A percentile compares a stretch with the other conserved stretches of the same genome.
Evolutionary conservation across 1,139 yeast species (phyloP).

Genomic region (Hyphopichia fennica): DNA sequence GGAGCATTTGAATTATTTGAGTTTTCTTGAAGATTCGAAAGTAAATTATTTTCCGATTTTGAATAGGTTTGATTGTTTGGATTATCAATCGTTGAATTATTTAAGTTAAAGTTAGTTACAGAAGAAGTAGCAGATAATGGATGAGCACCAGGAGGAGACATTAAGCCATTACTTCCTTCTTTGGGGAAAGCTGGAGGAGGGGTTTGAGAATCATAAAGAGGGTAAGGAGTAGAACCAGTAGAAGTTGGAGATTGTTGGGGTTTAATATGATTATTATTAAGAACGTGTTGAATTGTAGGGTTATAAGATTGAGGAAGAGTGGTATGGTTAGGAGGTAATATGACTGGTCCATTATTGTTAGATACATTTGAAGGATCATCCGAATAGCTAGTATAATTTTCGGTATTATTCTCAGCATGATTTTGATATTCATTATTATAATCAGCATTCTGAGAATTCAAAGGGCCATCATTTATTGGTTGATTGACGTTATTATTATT

Average conservation of each 20-base stretch:
- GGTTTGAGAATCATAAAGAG: conserved; percentile 15
- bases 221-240: conserved; percentile 8
- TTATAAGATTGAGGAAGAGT: neutral
- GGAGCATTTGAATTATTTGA: neutral
- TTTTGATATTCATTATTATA: neutral
- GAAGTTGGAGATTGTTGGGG: conserved; percentile 1
- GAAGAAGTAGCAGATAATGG: conserved; percentile 41
- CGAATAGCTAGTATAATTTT: neutral
- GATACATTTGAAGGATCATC: no score
- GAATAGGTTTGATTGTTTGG: conserved; percentile 14
- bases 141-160: conserved; percentile 25
- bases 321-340: no score
- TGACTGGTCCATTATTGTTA: no score
- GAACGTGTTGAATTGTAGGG: neutral
- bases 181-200: conserved; percentile 20
- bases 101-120: conserved; percentile 32
- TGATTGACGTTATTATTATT: neutral
- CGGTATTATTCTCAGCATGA: neutral
- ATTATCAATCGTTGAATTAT: neutral
- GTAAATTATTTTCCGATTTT: conserved; percentile 29
- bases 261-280: conserved; percentile 1
- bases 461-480: neutral
- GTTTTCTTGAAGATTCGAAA: neutral
- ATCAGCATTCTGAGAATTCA: neutral
- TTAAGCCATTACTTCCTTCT: neutral